Evolutionary conservation across 768 basidiomycete genomes (phyloP), one percentile per base, ranked within the genome.

Genomic region (Trametes sanguinea): DNA sequence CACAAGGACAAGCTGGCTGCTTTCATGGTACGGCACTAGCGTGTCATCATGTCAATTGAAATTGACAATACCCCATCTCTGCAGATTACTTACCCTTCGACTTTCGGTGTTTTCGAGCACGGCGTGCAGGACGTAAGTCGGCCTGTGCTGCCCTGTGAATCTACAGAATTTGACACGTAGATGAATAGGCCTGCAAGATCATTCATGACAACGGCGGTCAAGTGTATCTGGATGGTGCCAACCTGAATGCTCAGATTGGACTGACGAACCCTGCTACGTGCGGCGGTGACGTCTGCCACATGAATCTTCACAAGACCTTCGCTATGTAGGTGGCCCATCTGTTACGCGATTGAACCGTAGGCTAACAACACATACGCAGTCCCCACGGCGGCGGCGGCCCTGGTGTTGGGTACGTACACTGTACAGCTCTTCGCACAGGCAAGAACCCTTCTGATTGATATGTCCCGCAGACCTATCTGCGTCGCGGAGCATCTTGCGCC

Each of bases 381-480:
- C 96, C 96, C 43, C 96, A 98, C 72, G 96, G 96, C 62, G 96
- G 96, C 51, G 96, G 96, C 54, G 96, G 96, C 58, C 97, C 97
- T 55, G 96, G 96, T 63, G 90, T 97, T 62, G 95, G 95, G 89
- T 90, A 71, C 71, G 83, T 69, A 57, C 51, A 53, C 45, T 33
- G 57, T 42, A 13, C 6, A 7, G 16, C 5, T 22, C 11, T n/a
- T 42, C 17, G 39, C 39, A 7, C 39, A 48, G 3, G 37, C 55
- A 35, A 9, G 22, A 22, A 22, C 22, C 16, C 10, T 53, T 10
- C 6, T 30, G 47, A 51, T 42, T 37, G 17, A 58, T 33, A 4
- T n/a, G 11, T 4, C 5, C 17, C 50, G 43, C 42, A 53, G 90
- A 37, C 96, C 96, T 13, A 97, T 99, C 68, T 96, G 95, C 66